These are phyloP conservation scores for Tulasnella sp. DNA, from an alignment of 768 basidiomycete genomes.

Conservation along the genomic window DNA sequence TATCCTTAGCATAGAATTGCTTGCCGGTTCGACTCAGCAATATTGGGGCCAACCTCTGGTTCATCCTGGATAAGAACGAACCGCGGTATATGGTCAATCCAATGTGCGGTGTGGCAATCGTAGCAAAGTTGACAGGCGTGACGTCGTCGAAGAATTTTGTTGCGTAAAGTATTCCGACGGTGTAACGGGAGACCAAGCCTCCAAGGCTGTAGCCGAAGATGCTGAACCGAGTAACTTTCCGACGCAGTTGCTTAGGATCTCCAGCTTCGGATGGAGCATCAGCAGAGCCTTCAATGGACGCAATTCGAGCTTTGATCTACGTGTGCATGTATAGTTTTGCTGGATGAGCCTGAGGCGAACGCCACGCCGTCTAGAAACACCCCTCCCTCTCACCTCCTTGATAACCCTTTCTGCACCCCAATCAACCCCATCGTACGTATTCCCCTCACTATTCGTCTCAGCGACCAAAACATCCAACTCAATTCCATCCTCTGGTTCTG, in stretches of 20 bases:
- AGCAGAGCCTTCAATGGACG: slow-evolving; percentile 53
- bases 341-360: background rate
- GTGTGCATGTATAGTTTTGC: background rate
- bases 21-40: slow-evolving; percentile 79
- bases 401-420: slow-evolving; percentile 82
- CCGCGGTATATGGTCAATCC: too few species aligned
- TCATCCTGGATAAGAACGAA: too few species aligned
- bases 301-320: slow-evolving; percentile 62
- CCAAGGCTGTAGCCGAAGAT: slow-evolving; percentile 80
- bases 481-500: slow-evolving; percentile 36
- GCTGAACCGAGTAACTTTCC: slow-evolving; percentile 68
- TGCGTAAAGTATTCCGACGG: slow-evolving; percentile 70
- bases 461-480: slow-evolving; percentile 64
- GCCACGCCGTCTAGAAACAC: slow-evolving; percentile 4
- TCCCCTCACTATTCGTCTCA: slow-evolving; percentile 63
- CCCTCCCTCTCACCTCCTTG: slow-evolving; percentile 61
- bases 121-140: slow-evolving; percentile 77
- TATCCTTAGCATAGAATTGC: slow-evolving; percentile 74
- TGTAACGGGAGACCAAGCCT: slow-evolving; percentile 79
- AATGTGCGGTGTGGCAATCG: slow-evolving; percentile 81
- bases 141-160: slow-evolving; percentile 70
- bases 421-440: slow-evolving; percentile 81
- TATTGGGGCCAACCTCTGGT: slow-evolving; percentile 73
- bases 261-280: slow-evolving; percentile 42
- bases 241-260: slow-evolving; percentile 41